phyloP scores from a whole-genome alignment of 2,329 filamentous ascomycete species.

The Apiospora pterosperma region DNA sequence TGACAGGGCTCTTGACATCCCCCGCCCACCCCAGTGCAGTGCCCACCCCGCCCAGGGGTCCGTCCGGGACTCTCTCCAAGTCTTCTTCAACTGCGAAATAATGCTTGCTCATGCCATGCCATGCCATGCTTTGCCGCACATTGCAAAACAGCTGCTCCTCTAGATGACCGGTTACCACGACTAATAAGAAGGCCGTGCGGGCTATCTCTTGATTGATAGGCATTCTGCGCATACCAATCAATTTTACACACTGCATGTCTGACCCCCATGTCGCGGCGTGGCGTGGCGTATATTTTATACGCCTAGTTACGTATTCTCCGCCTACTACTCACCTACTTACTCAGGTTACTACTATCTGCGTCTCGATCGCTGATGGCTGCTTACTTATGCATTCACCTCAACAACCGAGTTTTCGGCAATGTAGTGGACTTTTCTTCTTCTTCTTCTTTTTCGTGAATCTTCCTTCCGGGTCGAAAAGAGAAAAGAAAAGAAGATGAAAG shows the following conservation, averaged over 20 bases:
- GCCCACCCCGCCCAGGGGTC: not conserved
- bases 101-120: not conserved
- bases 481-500: not conserved
- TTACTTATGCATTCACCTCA: not conserved
- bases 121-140: not conserved
- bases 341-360: not conserved
- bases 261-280: not conserved
- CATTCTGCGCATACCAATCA: slow-evolving; percentile 1
- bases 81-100: not conserved
- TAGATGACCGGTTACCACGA: not conserved
- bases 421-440: not conserved
- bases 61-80: not conserved
- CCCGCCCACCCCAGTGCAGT: not conserved
- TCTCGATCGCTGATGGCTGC: not conserved
- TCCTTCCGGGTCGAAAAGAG: not conserved
- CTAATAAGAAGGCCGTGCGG: not conserved
- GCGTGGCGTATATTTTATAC: not conserved
- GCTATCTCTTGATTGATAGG: not conserved
- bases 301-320: not conserved
- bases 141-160: not conserved
- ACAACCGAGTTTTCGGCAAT: not conserved
- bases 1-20: no score
- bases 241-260: not conserved
- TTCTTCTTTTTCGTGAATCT: not conserved
- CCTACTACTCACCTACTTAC: not conserved